Evolutionary conservation across 176 grass and related monocot species (phyloP), one percentile per base, ranked within the genome.

Genomic region (Guadua angustifolia): DNA sequence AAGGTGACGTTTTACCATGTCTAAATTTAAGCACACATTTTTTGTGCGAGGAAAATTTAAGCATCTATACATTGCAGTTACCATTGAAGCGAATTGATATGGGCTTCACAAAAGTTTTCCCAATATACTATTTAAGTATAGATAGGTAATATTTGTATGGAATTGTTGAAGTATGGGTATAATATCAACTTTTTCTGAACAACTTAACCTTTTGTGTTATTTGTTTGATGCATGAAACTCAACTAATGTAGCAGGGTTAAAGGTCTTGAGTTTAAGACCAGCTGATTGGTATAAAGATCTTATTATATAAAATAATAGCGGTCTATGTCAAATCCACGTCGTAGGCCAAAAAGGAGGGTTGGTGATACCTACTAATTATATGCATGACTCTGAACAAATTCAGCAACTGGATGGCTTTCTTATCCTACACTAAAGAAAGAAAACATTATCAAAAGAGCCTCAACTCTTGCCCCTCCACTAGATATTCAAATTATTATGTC

Each of bases 121-220:
- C 14, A 52, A 19, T 35, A 40, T 35, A 32, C 73, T 77, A 69
- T 57, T 33, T 70, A 19, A 24, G 49, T 69, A 51, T 25, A 83
- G 13, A 51, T 22, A 18, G 50, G 18, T 35, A 47, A 5, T 43
- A 63, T 15, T 58, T 63, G 16, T 43, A 73, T 63, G 18, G 50
- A 73, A 73, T 83, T 63, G 13, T 7, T 63, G 22, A 62, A 62
- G 26, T 63, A 16, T 15, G 13, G 16, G 5, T 16, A 7, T 7
- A 63, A 33, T 63, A 62, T 29, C 5, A 2, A 32, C 5, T 0
- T 7, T 32, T 63, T 63, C 26, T 32, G 1, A 32, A 7, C 15
- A 4, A 12, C 0, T 32, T 32, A 63, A 7, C 0, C 5, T 16
- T 63, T 16, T 32, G 0, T 0, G 5, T 29, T 24, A 61, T 61